Conservation (phyloP, 179 eudicot genomes). For the Actinidia chinensis region DNA sequence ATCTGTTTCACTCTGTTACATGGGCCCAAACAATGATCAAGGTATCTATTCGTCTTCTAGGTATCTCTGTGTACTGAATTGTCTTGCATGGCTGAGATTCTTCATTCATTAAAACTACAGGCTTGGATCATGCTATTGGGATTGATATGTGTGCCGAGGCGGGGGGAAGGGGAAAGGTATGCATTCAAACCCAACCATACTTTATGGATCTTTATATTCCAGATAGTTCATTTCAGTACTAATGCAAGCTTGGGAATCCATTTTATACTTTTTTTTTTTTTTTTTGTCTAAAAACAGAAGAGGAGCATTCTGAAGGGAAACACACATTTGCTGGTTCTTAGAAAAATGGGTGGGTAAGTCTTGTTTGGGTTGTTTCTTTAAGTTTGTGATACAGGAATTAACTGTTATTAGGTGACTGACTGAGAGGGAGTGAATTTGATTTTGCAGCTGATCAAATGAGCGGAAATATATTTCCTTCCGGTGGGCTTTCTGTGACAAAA, state of each 20-base stretch:
- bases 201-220: too few species aligned
- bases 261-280: too few species aligned
- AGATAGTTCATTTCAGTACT: too few species aligned
- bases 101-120: constrained; percentile 37
- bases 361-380: neutral
- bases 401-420: constrained; percentile 64
- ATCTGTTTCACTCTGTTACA: constrained; percentile 62
- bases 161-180: constrained; percentile 99
- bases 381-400: neutral
- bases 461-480: constrained; percentile 78
- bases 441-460: constrained; percentile 65
- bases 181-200: too few species aligned
- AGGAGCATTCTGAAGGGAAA: too few species aligned
- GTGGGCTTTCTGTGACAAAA: constrained; percentile 80
- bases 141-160: constrained; percentile 95
- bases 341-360: neutral
- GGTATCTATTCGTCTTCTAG: constrained; percentile 39
- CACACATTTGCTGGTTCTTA: too few species aligned
- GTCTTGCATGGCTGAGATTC: constrained; percentile 6
- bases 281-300: too few species aligned
- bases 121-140: constrained; percentile 93
- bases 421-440: constrained; percentile 71
- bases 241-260: too few species aligned
- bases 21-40: constrained; percentile 48
- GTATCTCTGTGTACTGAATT: neutral